Evolutionary conservation across 108 stramenopile genomes (phyloP).

Genomic region (Epithemia pelagica): DNA sequence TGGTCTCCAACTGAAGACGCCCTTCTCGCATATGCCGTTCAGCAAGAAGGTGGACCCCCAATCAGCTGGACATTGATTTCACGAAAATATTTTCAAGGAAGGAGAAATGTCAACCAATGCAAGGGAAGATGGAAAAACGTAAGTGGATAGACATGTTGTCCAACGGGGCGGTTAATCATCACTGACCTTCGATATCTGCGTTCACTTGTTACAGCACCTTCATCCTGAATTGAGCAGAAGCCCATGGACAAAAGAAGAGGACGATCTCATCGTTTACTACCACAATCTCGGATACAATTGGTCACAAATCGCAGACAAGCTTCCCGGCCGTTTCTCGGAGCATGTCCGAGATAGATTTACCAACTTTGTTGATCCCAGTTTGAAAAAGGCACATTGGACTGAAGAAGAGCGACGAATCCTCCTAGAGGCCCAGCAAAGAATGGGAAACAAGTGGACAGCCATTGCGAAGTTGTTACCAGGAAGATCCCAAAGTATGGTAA

Average conservation of each 20-base stretch:
- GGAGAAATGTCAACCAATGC: constrained; percentile 76
- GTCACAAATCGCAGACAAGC: constrained; percentile 58
- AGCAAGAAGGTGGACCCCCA: constrained; percentile 1
- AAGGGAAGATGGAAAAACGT: constrained; percentile 91
- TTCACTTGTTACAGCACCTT: constrained; percentile 22
- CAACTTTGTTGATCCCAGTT: constrained; percentile 84
- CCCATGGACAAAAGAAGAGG: constrained; percentile 71
- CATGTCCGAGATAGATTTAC: constrained; percentile 92
- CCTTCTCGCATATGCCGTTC: constrained; percentile 16
- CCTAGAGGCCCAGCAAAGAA: constrained; percentile 39
- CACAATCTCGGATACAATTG: constrained; percentile 38
- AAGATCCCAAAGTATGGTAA: constrained; percentile 87
- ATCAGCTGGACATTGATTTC: constrained; percentile 25
- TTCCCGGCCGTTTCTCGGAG: constrained; percentile 92
- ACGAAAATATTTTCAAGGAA: constrained; percentile 24
- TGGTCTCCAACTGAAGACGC: constrained; percentile 34
- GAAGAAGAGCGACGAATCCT: constrained; percentile 72
- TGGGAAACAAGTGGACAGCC: constrained; percentile 82
- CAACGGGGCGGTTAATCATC: too few relatives aligned
- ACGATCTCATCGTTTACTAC: constrained; percentile 50
- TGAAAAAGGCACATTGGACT: constrained; percentile 79
- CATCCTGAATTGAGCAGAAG: constrained; percentile 86
- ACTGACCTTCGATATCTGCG: too few relatives aligned
- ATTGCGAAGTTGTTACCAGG: constrained; percentile 89
- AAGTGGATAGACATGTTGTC: too few relatives aligned